Conservation (phyloP, 495 filamentous ascomycete species). For the Lindgomyces ingoldianus region DNA sequence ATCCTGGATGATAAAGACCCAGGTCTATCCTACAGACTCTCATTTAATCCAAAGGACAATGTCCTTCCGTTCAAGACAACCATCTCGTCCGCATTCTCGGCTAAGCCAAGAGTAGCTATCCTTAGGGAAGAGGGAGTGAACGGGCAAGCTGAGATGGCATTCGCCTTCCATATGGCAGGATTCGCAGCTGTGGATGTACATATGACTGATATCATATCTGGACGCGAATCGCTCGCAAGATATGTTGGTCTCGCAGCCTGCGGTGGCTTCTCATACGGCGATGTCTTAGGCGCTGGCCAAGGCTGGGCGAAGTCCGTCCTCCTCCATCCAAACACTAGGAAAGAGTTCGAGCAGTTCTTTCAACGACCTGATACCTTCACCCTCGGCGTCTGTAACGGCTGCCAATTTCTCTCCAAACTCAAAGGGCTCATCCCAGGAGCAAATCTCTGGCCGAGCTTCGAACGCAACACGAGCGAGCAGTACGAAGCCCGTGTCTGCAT, state of each 20-base stretch:
- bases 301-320: slow-evolving; percentile 97
- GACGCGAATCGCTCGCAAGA: slow-evolving; percentile 69
- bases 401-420: slow-evolving; percentile 87
- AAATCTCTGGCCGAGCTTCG: slow-evolving; percentile 82
- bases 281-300: slow-evolving; percentile 90
- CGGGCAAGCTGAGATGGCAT: slow-evolving; percentile 95
- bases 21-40: slow-evolving; percentile 82
- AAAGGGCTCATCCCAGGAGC: slow-evolving; percentile 85
- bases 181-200: slow-evolving; percentile 93
- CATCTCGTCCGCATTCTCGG: slow-evolving; percentile 68
- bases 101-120: slow-evolving; percentile 85
- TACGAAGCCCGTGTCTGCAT: slow-evolving; percentile 90
- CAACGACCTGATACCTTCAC: slow-evolving; percentile 85
- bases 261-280: slow-evolving; percentile 96
- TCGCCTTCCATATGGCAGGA: slow-evolving; percentile 87
- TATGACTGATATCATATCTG: slow-evolving; percentile 90
- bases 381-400: slow-evolving; percentile 95
- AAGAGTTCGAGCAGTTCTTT: slow-evolving; percentile 84
- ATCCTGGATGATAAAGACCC: slow-evolving; percentile 77
- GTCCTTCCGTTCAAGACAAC: slow-evolving; percentile 68
- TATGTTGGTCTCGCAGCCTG: slow-evolving; percentile 91
- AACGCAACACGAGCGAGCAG: slow-evolving; percentile 81
- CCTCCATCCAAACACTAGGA: slow-evolving; percentile 72
- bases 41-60: slow-evolving; percentile 77
- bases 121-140: slow-evolving; percentile 95